phyloP scores from a whole-genome alignment of 768 basidiomycete genomes.

The Naganishia vaughanmartiniae region DNA sequence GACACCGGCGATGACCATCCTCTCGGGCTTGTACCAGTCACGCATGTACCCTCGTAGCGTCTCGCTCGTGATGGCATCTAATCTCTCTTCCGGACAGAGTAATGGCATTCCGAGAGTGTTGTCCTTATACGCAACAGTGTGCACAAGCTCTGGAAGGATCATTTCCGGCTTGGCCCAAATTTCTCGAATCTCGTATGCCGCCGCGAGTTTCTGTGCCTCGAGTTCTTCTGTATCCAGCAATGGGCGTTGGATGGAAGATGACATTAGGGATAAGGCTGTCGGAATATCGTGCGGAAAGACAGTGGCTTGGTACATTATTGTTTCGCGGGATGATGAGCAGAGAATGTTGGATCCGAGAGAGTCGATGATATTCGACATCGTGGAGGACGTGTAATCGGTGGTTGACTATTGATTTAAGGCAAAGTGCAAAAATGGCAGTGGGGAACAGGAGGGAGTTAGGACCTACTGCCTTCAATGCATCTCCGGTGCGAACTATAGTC shows the following conservation, averaged over 20 bases:
- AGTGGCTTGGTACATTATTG: conserved; percentile 97
- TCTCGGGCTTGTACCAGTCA: conserved; percentile 86
- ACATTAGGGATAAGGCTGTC: conserved; percentile 77
- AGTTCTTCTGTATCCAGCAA: conserved; percentile 74
- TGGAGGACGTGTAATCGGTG: conserved; percentile 63
- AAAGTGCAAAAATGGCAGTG: not conserved
- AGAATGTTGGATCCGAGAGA: conserved; percentile 85
- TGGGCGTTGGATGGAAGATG: conserved; percentile 83
- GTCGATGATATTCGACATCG: conserved; percentile 79
- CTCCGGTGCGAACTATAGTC: not conserved
- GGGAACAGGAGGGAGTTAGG: not conserved
- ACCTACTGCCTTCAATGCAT: not conserved
- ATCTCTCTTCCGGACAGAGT: conserved; percentile 79
- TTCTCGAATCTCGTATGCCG: conserved; percentile 85
- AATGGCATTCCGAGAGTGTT: conserved; percentile 84
- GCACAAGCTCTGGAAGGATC: conserved; percentile 85
- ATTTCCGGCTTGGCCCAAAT: conserved; percentile 84
- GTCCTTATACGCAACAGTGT: conserved; percentile 75
- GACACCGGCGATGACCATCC: conserved; percentile 91
- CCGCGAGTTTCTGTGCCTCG: conserved; percentile 76
- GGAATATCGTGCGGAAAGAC: conserved; percentile 82
- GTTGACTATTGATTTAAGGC: conserved; percentile 62
- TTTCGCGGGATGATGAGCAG: conserved; percentile 84
- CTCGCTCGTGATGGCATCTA: conserved; percentile 64
- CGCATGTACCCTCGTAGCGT: conserved; percentile 65